Conservation (phyloP, 1,139 yeast species). For the Saccharomyces hybrid region DNA sequence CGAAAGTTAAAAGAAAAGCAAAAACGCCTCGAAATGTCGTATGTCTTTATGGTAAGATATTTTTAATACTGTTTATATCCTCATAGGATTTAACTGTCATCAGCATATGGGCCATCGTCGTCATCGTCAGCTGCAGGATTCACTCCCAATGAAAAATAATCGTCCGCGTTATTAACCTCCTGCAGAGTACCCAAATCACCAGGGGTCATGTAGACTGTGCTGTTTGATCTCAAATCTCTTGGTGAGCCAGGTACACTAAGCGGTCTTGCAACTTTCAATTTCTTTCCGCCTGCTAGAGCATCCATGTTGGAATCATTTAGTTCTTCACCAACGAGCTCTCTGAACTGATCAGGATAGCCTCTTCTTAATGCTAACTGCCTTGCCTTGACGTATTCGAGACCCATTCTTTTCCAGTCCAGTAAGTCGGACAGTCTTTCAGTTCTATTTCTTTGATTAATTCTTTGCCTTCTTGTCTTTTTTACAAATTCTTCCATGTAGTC, state of each 20-base stretch:
- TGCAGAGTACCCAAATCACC: slow-evolving; percentile 92
- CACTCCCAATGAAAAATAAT: slow-evolving; percentile 68
- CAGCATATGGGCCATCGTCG: slow-evolving; percentile 19
- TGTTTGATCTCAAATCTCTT: slow-evolving; percentile 36
- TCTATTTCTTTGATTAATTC: slow-evolving; percentile 94
- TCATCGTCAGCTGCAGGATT: slow-evolving; percentile 44
- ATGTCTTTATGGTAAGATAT: neutral
- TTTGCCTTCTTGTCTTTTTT: slow-evolving; percentile 82
- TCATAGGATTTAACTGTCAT: neutral
- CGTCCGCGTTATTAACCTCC: slow-evolving; percentile 76
- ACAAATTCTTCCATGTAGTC: slow-evolving; percentile 85
- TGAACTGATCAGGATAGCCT: slow-evolving; percentile 83
- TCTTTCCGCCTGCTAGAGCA: slow-evolving; percentile 24
- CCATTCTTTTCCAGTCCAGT: slow-evolving; percentile 96
- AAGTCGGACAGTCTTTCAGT: slow-evolving; percentile 87
- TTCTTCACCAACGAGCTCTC: slow-evolving; percentile 37
- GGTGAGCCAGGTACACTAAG: slow-evolving; percentile 95
- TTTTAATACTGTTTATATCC: neutral
- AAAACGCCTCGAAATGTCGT: neutral
- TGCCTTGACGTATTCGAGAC: slow-evolving; percentile 88
- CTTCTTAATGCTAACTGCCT: slow-evolving; percentile 83
- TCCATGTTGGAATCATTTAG: slow-evolving; percentile 23
- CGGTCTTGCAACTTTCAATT: slow-evolving; percentile 77
- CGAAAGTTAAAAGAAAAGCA: neutral
- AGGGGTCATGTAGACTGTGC: slow-evolving; percentile 75